A percentile compares a stretch with the other conserved stretches of the same genome.
phyloP scores from a whole-genome alignment of 768 basidiomycete species.

The Amanita rimosa region DNA sequence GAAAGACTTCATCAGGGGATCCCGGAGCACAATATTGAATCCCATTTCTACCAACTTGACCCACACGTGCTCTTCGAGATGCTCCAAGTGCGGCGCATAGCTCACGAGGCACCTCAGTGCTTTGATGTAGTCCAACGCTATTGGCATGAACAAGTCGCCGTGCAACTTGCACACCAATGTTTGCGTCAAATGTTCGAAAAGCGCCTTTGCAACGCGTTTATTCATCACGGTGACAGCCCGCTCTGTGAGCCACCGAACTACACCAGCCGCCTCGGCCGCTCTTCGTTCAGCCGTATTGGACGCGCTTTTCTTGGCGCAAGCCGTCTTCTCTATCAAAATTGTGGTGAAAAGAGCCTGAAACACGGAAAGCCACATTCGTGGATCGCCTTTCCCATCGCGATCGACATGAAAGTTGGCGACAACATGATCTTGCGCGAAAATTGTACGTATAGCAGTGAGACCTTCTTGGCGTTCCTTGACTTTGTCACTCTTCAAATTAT shows the following conservation, averaged over 20 bases:
- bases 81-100: constrained; percentile 70
- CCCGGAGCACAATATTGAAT: constrained; percentile 71
- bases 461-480: constrained; percentile 64
- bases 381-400: constrained; percentile 20
- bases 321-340: constrained; percentile 51
- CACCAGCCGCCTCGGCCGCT: constrained; percentile 53
- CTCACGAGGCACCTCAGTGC: constrained; percentile 53
- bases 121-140: constrained; percentile 77
- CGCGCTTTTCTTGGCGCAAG: constrained; percentile 26
- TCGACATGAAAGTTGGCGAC: constrained; percentile 32
- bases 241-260: constrained; percentile 67
- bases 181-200: constrained; percentile 57
- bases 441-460: constrained; percentile 33
- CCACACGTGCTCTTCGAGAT: constrained; percentile 59
- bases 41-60: constrained; percentile 50
- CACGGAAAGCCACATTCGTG: constrained; percentile 46
- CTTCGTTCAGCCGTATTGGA: constrained; percentile 37
- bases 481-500: constrained; percentile 47
- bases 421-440: constrained; percentile 38
- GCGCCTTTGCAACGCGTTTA: constrained; percentile 37
- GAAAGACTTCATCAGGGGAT: constrained; percentile 28
- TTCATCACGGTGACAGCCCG: constrained; percentile 44
- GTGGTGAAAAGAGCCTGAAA: constrained; percentile 65
- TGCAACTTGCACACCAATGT: constrained; percentile 43
- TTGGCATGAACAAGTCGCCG: constrained; percentile 43